phyloP scores from a whole-genome alignment of 1,284 basidiomycete genomes.

The Cutaneotrichosporon dermatis region DNA sequence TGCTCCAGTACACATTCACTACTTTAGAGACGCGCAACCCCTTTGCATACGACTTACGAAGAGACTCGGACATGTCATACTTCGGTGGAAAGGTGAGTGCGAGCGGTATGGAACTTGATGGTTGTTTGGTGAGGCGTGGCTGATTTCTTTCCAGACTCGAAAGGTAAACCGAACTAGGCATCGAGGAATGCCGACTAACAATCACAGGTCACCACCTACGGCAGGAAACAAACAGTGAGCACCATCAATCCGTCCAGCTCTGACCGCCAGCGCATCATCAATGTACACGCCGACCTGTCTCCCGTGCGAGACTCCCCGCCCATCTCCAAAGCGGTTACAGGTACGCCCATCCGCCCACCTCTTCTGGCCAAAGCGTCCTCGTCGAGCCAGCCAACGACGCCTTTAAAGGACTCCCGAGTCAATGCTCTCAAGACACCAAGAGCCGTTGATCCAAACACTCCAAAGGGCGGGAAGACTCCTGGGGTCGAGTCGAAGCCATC shows the following conservation, averaged over 20 bases:
- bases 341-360: slow-evolving; percentile 9
- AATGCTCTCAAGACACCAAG: not conserved
- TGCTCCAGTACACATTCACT: too few species aligned
- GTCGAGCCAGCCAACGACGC: not conserved
- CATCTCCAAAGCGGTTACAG: not conserved
- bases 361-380: too few species aligned
- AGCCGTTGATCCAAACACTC: not conserved
- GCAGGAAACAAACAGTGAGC: slow-evolving; percentile 40
- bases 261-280: slow-evolving; percentile 34
- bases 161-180: slow-evolving; percentile 23
- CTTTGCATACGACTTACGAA: too few species aligned
- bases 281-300: slow-evolving; percentile 31
- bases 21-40: too few species aligned
- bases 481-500: too few species aligned
- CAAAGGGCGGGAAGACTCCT: too few species aligned
- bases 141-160: slow-evolving; percentile 40
- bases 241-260: not conserved
- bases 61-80: slow-evolving; percentile 23
- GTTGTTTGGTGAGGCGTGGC: slow-evolving; percentile 21
- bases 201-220: slow-evolving; percentile 45
- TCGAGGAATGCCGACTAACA: too few species aligned
- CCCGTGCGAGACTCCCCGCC: slow-evolving; percentile 7
- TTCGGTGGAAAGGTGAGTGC: slow-evolving; percentile 30
- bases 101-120: too few species aligned
- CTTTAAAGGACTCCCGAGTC: not conserved